Base-by-base conservation (phyloP, 768 basidiomycete species). In the Hemileccinum impolitum region DNA sequence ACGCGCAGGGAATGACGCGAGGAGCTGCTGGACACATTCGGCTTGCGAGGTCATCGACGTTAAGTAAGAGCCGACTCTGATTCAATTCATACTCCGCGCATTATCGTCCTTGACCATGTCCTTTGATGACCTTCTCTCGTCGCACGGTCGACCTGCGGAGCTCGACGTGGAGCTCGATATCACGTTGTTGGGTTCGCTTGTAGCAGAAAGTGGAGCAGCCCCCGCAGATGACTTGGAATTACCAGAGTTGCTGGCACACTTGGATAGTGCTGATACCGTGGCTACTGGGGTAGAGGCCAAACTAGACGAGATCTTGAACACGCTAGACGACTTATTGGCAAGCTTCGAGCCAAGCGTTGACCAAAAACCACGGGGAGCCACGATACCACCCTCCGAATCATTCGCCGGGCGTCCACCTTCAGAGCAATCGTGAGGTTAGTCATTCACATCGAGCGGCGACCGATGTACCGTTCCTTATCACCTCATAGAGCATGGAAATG, bases 201-300 rank as follows among this genome's bases (percentile, higher is more conserved):
- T 76, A 2, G 40, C 15, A 14, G 68, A 66, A 31, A 49, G 58
- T 28, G 54, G 51, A 30, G 54, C 51, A 26, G 52, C 60, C 14
- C 61, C 59, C 0, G 48, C 43, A 18, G 73, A 74, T 21, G 80
- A 79, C 28, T 60, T 60, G 18, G 72, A 75, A 48, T 64, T 85
- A 42, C 64, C 63, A 13, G 79, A 82, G 61, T 63, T 88, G 36
- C 67, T 88, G 39, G 67, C 68, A 38, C 74, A 71, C 37, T 67
- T 90, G 36, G 79, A 85, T 26, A 62, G 63, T 15, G 85, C 85
- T 6, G 74, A 82, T 53, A 73, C 72, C 28, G 60, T 88, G 54
- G 87, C 86, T 3, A 61, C 70, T 28, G 81, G 74, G 3, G 73
- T 90, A 39, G 88, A 90, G 59, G 62, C 62, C 48, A 78, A 76